phyloP scores from a whole-genome alignment of 371 early-diverging fungal genomes.

The Funneliformis caledonium region DNA sequence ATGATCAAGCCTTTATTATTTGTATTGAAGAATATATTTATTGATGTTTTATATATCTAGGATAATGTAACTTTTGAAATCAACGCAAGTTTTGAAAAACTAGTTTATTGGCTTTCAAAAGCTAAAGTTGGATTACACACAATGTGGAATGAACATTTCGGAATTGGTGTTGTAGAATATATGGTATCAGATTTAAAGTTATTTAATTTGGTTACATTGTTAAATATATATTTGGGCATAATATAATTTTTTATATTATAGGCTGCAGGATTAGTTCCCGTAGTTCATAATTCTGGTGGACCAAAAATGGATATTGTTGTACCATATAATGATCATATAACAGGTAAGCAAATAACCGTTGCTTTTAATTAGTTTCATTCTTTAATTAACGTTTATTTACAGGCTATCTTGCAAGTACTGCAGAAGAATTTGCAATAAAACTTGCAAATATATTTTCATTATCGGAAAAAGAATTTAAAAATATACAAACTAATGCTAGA shows the following conservation, averaged over 20 bases:
- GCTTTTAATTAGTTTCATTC: background rate
- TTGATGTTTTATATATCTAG: conserved; percentile 43
- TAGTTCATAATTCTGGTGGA: conserved; percentile 94
- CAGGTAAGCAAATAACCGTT: conserved; percentile 43
- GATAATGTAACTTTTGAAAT: conserved; percentile 79
- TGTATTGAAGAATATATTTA: conserved; percentile 13
- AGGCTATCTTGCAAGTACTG: conserved; percentile 73
- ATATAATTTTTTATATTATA: conserved; percentile 41
- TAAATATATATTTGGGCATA: background rate
- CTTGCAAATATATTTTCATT: conserved; percentile 59
- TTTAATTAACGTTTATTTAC: conserved; percentile 37
- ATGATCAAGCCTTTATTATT: background rate
- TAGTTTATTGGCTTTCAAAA: conserved; percentile 60
- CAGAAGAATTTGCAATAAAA: conserved; percentile 69
- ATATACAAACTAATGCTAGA: conserved; percentile 67
- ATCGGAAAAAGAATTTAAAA: conserved; percentile 46
- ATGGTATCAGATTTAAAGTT: conserved; percentile 64
- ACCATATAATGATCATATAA: conserved; percentile 54
- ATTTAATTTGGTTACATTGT: background rate
- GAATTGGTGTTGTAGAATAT: conserved; percentile 95
- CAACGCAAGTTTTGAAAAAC: conserved; percentile 77
- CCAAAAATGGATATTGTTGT: conserved; percentile 92
- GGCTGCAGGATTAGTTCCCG: conserved; percentile 89
- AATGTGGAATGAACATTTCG: conserved; percentile 98
- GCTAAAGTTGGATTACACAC: conserved; percentile 90